Percentiles rank a stretch among this genome's conserved stretches.
Conservation (phyloP, 345 rosid genomes). For the Linum usitatissimum region DNA sequence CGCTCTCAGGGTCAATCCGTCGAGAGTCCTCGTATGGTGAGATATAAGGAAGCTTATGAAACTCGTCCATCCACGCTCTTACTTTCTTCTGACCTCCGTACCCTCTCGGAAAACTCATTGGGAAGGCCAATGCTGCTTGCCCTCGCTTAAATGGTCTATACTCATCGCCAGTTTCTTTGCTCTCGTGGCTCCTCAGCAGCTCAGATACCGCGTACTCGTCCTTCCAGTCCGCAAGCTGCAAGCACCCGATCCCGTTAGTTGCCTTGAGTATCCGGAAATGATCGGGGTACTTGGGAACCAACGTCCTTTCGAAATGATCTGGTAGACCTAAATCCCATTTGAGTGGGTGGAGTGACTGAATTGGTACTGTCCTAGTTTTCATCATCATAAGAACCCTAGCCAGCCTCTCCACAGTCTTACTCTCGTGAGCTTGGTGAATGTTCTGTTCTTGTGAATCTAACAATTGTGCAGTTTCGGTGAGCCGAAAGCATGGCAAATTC, state of each 20-base stretch:
- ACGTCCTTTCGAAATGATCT: constrained; percentile 49
- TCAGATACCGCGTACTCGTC: constrained; percentile 65
- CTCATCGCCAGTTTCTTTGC: constrained; percentile 30
- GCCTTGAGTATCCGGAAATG: constrained; percentile 56
- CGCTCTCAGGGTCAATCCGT: constrained; percentile 63
- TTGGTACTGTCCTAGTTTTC: constrained; percentile 49
- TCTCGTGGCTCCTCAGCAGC: constrained; percentile 48
- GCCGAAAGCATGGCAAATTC: constrained; percentile 74
- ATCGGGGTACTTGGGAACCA: constrained; percentile 54
- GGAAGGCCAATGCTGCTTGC: constrained; percentile 50
- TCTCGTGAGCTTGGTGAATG: constrained; percentile 52
- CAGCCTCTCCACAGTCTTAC: constrained; percentile 69
- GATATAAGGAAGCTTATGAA: constrained; percentile 83
- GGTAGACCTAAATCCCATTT: constrained; percentile 92
- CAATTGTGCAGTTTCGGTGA: constrained; percentile 71
- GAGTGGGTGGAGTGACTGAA: constrained; percentile 57
- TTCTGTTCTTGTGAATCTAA: constrained; percentile 68
- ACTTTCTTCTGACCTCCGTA: constrained; percentile 93
- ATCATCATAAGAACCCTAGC: constrained; percentile 83
- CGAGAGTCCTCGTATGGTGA: constrained; percentile 82
- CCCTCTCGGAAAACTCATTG: constrained; percentile 88
- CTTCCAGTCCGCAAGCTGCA: constrained; percentile 52
- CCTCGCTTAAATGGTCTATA: constrained; percentile 70
- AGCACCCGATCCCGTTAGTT: constrained; percentile 37
- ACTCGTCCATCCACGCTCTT: constrained; percentile 92